phyloP scores from a whole-genome alignment of 176 grass and related monocot genomes.

The Saccharum officinarum region DNA sequence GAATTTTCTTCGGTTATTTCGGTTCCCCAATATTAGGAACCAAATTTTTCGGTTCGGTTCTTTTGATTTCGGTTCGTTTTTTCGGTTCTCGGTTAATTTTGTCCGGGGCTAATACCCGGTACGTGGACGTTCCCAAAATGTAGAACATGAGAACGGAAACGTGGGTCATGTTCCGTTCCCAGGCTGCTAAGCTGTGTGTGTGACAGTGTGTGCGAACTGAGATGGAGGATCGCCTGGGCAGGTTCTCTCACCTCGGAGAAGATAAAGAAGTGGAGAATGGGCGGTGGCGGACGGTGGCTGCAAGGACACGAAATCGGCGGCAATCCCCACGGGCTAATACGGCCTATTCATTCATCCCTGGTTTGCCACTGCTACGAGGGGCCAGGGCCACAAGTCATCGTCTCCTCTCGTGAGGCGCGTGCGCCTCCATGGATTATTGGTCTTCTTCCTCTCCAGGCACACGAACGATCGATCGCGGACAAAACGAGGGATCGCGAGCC shows the following conservation, averaged over 20 bases:
- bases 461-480: background rate
- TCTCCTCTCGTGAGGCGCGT: background rate
- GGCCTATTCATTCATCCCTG: background rate
- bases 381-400: background rate
- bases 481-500: background rate
- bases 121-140: no score
- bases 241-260: background rate
- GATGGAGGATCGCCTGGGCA: background rate
- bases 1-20: no score
- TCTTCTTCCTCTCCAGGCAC: background rate
- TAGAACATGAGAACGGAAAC: no score
- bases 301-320: constrained; percentile 1
- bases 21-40: no score
- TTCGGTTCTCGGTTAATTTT: no score
- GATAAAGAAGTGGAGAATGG: background rate
- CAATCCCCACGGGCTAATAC: background rate
- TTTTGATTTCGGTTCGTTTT: no score
- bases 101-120: no score
- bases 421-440: background rate
- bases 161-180: no score
- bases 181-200: background rate
- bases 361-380: background rate
- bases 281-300: background rate
- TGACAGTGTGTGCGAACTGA: background rate
- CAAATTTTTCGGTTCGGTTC: no score